Evolutionary conservation across 176 grass and related monocot genomes (phyloP), one percentile per base, ranked within the genome.

Genomic region (Bothriochloa decipiens): DNA sequence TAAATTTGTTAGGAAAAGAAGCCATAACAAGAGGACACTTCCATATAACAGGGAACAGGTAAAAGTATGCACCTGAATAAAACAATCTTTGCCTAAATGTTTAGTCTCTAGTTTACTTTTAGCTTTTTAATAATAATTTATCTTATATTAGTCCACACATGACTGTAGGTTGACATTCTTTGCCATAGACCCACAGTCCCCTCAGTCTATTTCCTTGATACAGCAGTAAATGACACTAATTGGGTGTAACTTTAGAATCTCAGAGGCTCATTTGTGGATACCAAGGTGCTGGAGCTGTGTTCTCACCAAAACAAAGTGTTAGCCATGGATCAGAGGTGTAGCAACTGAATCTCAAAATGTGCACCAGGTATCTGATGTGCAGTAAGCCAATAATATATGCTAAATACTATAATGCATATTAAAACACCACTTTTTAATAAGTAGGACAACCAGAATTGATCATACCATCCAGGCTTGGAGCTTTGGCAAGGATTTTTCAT

Each of bases 1-100:
- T 69, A 35, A 33, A 17, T 16, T 35, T 72, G 4, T 61, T 55
- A 80, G 79, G 33, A 10, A 86, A 78, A 75, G n/a, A 40, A 52
- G 13, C 6, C 11, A 80, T 69, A 42, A 75, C 23, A 81, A 81
- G 46, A 81, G 11, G 26, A 81, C 45, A 71, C 36, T 86, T 39
- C 0, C 33, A 81, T 32, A 36, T 17, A 43, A 43, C 77, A 81
- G 20, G 57, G 61, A 86, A 86, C 2, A 40, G 3, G 29, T 57
- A 29, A 73, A 74, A 55, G 25, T 58, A 43, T 43, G 36, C 26
- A 65, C 28, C 35, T 57, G 45, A 50, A 69, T 15, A 64, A 58
- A 43, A 6, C 8, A 76, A n/a, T 18, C 40, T 75, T 63, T 11
- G 25, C 18, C n/a, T 78, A 60, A 42, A 79, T 68, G 3, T 35